Base-by-base conservation (phyloP, 805 yeast species). In the Metschnikowia dekortorum region DNA sequence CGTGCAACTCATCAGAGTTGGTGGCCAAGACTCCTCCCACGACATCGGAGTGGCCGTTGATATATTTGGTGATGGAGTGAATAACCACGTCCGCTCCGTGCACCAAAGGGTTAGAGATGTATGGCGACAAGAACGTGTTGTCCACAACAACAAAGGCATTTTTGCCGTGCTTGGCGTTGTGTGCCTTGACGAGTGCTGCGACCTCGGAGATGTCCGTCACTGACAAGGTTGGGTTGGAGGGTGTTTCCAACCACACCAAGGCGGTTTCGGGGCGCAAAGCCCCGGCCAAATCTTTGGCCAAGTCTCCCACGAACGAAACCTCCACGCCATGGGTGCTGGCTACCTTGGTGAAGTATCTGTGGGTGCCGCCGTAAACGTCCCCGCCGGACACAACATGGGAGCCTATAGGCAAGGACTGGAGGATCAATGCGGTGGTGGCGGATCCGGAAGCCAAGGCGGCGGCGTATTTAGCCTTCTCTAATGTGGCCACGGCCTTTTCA, bases 281-380 rank as follows among this genome's bases (percentile, higher is more conserved):
- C 31, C 67, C 53, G 52, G 79, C 78, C 61, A 87, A 70, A 52
- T 88, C 91, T 30, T 67, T 61, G 53, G 76, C 78, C 60, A 88
- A 74, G 65, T 85, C 77, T 57, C 79, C 80, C 44, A 89, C 82
- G 69, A 89, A 88, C 14, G 82, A 69, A 41, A 85, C 79, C 49
- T 73, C 76, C 50, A 87, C 85, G 51, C 92, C 92, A 65, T 87
- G 94, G 43, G 88, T 79, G 63, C 75, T 74, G 53, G 92, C 96
- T 44, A 88, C 96, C 66, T 85, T 80, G 65, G 96, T 84, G 77
- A 88, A 88, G 70, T 89, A 88, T 69, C 96, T 78, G 74, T 88
- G 94, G 51, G 96, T 88, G 61, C 96, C 96, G 54, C 96, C 96
- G 69, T 88, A 88, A 43, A 88, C 96, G 62, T 88, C 96, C 60